Evolutionary conservation across 2,329 filamentous ascomycete genomes (phyloP).

Genomic region (Chrysosporium keratinophilum): DNA sequence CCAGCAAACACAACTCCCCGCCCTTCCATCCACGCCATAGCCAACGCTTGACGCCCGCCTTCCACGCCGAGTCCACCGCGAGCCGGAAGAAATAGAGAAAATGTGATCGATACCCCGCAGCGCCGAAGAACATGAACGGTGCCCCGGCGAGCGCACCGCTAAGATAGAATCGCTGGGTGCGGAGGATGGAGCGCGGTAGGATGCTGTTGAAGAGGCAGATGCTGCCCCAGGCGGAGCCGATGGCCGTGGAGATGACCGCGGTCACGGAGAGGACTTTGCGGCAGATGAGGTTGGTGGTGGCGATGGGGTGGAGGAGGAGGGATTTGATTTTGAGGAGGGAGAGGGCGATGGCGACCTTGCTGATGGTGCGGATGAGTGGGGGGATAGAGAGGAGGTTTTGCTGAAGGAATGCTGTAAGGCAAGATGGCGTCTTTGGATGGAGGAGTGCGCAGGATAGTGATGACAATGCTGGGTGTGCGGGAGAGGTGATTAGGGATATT

Average conservation of each 20-base stretch:
- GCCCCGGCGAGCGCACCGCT: constrained; percentile 76
- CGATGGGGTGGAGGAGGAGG: constrained; percentile 59
- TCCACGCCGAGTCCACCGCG: constrained; percentile 79
- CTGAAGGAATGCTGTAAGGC: constrained; percentile 72
- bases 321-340: constrained; percentile 57
- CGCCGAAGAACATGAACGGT: constrained; percentile 60
- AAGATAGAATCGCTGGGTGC: constrained; percentile 80
- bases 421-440: constrained; percentile 80
- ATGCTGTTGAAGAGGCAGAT: constrained; percentile 80
- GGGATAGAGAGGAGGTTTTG: constrained; percentile 82
- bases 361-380: constrained; percentile 57
- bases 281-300: constrained; percentile 56
- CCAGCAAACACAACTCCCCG: constrained; percentile 77
- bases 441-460: constrained; percentile 81
- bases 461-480: constrained; percentile 76
- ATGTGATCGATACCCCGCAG: constrained; percentile 41
- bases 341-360: constrained; percentile 57
- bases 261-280: constrained; percentile 62
- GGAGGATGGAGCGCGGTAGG: constrained; percentile 62
- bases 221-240: constrained; percentile 77
- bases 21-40: constrained; percentile 77
- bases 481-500: constrained; percentile 67
- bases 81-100: constrained; percentile 70
- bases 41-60: constrained; percentile 80
- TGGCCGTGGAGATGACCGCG: constrained; percentile 68